These are phyloP conservation scores for Arachnomyces sp. DNA, from an alignment of 2,329 filamentous ascomycete species.

Conservation along the genomic window DNA sequence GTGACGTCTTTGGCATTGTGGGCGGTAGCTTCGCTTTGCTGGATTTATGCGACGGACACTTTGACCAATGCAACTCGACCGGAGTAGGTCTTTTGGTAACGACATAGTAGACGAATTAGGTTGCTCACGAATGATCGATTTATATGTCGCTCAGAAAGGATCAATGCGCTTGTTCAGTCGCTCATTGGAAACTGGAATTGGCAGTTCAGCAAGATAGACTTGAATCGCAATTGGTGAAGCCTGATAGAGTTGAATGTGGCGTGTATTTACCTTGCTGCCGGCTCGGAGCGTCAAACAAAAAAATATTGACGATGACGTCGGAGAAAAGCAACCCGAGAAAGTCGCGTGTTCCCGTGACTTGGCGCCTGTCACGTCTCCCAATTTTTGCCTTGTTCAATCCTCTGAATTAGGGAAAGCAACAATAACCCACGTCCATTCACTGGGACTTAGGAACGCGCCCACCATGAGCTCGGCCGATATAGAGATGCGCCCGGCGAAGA, in stretches of 20 bases:
- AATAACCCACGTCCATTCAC: constrained; percentile 6
- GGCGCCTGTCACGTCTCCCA: constrained; percentile 3
- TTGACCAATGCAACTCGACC: too few relatives aligned
- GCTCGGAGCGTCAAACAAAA: too few relatives aligned
- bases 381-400: not conserved
- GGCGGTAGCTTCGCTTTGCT: not conserved
- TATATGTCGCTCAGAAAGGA: too few relatives aligned
- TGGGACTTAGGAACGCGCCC: constrained; percentile 11
- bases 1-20: constrained; percentile 13
- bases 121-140: too few relatives aligned
- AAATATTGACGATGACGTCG: constrained; percentile 4
- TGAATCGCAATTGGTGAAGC: too few relatives aligned
- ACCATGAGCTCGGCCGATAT: constrained; percentile 33
- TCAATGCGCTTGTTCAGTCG: too few relatives aligned
- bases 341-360: constrained; percentile 7
- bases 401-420: not conserved
- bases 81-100: too few relatives aligned
- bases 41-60: not conserved
- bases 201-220: too few relatives aligned
- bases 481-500: constrained; percentile 51
- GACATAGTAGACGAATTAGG: too few relatives aligned
- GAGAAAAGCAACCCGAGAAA: not conserved
- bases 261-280: too few relatives aligned
- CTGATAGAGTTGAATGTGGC: too few relatives aligned
- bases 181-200: too few relatives aligned